These are phyloP conservation scores for Brasilioporus rufonigricans DNA, from an alignment of 768 basidiomycete genomes.

Conservation along the genomic window DNA sequence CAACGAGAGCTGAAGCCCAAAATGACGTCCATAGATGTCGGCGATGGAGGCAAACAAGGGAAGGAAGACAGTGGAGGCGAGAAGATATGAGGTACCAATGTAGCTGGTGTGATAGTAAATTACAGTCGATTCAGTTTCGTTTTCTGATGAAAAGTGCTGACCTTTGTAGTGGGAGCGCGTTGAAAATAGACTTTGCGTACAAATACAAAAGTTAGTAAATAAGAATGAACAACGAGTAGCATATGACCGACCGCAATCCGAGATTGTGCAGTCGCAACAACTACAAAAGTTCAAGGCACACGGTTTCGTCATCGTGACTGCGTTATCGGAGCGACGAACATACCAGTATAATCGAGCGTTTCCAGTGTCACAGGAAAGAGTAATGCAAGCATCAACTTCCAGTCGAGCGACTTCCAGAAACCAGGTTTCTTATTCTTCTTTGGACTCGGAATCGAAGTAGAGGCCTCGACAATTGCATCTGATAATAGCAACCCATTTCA, in stretches of 20 bases:
- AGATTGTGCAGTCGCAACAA: conserved; percentile 51
- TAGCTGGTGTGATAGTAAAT: conserved; percentile 29
- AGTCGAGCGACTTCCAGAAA: conserved; percentile 29
- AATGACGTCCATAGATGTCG: conserved; percentile 50
- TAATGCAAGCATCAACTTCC: conserved; percentile 35
- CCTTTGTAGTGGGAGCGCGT: conserved; percentile 29
- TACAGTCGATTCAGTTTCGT: background rate
- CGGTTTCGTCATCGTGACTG: background rate
- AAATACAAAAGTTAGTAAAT: background rate
- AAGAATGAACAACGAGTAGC: background rate
- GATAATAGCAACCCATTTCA: background rate
- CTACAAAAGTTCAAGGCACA: conserved; percentile 26
- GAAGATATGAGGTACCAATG: conserved; percentile 49
- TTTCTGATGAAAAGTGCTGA: background rate
- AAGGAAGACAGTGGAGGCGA: conserved; percentile 52
- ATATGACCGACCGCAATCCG: conserved; percentile 43
- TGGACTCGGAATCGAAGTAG: background rate
- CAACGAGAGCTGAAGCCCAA: conserved; percentile 43
- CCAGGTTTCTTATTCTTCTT: conserved; percentile 6
- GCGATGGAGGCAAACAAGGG: conserved; percentile 49
- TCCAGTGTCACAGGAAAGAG: conserved; percentile 44
- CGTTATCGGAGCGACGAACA: background rate
- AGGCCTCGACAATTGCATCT: conserved; percentile 1
- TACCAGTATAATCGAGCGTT: conserved; percentile 31
- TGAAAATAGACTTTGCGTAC: conserved; percentile 25